Base-by-base conservation (phyloP, 768 basidiomycete species). In the Candolleomyces eurysporus region DNA sequence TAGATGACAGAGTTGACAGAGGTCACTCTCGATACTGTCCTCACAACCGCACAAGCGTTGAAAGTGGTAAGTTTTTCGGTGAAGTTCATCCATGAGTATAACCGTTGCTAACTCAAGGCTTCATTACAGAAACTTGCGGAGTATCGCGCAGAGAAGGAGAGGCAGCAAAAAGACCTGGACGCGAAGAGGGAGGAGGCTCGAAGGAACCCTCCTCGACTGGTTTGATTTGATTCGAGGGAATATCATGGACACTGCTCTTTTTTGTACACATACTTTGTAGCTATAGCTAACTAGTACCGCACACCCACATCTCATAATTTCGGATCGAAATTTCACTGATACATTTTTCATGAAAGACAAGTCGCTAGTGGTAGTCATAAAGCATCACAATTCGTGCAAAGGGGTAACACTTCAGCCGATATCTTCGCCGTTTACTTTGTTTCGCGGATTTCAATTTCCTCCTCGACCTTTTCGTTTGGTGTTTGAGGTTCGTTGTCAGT, bases 71-170 rank as follows among this genome's bases (percentile, higher is more conserved):
- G 36, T 36, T 5, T 36, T 5, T n/a, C n/a, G n/a, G 5, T 36
- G 36, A 36, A 6, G 6, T 36, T 5, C 5, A 11, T 36, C 36
- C 36, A 36, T 36, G 26, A 26, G 26, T 26, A 7, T 36, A 8
- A 36, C 36, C 36, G 36, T 7, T 36, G 6, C 36, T 36, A 36
- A 36, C 2, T 36, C 8, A 36, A 36, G 11, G 36, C 6, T 36
- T 11, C 36, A 6, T 3, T 8, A 36, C 64, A 84, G 78, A 83
- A 83, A 77, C 73, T 82, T 57, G 79, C 79, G 14, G 79, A 82
- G 68, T 76, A 82, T 61, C 78, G 84, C 48, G 79, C 78, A 59
- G 76, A 81, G 50, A 84, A 84, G 55, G 80, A 84, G 60, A 71
- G 72, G 46, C 69, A 79, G 59, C 71, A 73, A 62, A 71, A 72